These are phyloP conservation scores for Eucalyptus marginata DNA, from an alignment of 345 rosid genomes.

Conservation along the genomic window DNA sequence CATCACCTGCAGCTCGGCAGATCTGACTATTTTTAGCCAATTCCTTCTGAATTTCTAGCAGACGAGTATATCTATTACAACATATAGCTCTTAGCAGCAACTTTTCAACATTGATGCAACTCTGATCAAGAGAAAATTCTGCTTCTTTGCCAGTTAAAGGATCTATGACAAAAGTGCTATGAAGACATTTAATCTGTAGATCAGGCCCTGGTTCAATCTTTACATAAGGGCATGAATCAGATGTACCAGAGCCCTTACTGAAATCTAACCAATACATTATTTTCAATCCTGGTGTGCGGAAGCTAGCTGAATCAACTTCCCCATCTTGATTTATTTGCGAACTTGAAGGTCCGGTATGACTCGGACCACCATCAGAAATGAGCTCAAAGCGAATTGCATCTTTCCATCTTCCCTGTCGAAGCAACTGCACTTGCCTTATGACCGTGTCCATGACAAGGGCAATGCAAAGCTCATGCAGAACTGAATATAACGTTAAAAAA, in stretches of 20 bases:
- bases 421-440: conserved; percentile 81
- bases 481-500: conserved; percentile 52
- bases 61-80: conserved; percentile 83
- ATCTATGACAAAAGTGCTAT: conserved; percentile 77
- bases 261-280: conserved; percentile 76
- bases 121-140: conserved; percentile 62
- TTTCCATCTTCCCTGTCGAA: conserved; percentile 92
- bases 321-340: conserved; percentile 64
- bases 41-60: conserved; percentile 92
- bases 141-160: conserved; percentile 81
- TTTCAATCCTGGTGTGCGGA: conserved; percentile 84
- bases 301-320: conserved; percentile 68
- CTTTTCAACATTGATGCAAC: conserved; percentile 89
- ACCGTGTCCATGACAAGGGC: conserved; percentile 94
- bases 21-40: conserved; percentile 58
- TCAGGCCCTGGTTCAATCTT: conserved; percentile 90
- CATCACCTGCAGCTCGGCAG: conserved; percentile 57
- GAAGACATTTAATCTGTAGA: conserved; percentile 63
- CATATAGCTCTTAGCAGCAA: conserved; percentile 79
- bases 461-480: conserved; percentile 88
- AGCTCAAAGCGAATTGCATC: conserved; percentile 84
- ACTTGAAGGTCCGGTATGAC: conserved; percentile 18
- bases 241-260: conserved; percentile 40
- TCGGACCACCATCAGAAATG: conserved; percentile 49
- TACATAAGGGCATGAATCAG: conserved; percentile 55